Evolutionary conservation across 176 grass and related monocot species (phyloP), one percentile per base, ranked within the genome.

Genomic region (Leersia perrieri): DNA sequence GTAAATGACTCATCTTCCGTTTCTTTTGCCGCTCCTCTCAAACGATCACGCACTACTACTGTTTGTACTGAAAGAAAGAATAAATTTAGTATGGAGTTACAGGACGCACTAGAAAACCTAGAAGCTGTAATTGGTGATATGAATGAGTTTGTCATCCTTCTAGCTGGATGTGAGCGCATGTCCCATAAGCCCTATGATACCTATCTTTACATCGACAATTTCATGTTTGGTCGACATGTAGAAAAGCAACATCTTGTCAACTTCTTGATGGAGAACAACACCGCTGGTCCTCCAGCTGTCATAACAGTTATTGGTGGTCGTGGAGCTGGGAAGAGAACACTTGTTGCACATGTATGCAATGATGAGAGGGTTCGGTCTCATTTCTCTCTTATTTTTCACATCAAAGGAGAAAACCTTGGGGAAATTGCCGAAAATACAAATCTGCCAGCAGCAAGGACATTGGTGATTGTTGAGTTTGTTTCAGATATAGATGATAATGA

Each of bases 251-350:
- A 69, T 23, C 23, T 80, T 2, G 0, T 80, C 12, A 80, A 25
- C n/a, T 36, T 80, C 44, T 69, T 80, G 33, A 14, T 80, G 32
- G 31, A 80, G 3, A 13, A 80, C 22, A 55, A 29, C 41, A 1
- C 3, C 18, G 13, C 2, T 20, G 47, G 18, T 78, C 28, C 38
- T 32, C 38, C 5, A 2, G 11, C 39, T 4, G 75, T 77, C 0
- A 27, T 77, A 2, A 35, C 60, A 3, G 0, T 79, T 5, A n/a
- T 62, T 3, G 63, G 76, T 14, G 20, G 41, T 7, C 22, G 2
- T 16, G 62, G 7, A 79, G 76, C 25, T 10, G 76, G 62, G 41
- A 79, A 79, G 63, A 79, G 49, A 79, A 66, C 40, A 22, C 75
- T 77, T 20, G 33, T 77, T 0, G 36, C 36, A 0, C 60, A 77